Evolutionary conservation across 2,329 filamentous ascomycete species (phyloP).

Genomic region (Epicoccum nigrum): DNA sequence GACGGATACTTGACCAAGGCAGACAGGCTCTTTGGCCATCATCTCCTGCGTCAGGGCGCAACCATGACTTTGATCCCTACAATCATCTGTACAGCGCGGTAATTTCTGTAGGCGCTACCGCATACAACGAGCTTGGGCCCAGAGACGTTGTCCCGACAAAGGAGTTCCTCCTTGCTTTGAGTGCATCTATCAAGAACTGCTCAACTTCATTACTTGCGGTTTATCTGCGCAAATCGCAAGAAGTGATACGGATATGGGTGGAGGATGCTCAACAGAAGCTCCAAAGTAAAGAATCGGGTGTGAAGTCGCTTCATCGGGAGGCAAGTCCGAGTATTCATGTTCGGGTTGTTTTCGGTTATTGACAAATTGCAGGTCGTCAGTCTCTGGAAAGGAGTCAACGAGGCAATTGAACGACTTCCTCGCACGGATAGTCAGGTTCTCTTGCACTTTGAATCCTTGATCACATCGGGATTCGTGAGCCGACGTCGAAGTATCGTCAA

Average conservation of each 20-base stretch:
- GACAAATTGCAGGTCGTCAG: conserved; percentile 38
- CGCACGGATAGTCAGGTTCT: conserved; percentile 63
- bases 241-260: conserved; percentile 68
- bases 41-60: conserved; percentile 42
- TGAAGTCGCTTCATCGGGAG: conserved; percentile 33
- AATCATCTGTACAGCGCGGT: conserved; percentile 69
- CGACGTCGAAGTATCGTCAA: conserved; percentile 58
- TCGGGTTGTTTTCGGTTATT: conserved; percentile 1
- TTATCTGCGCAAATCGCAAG: conserved; percentile 66
- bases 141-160: conserved; percentile 50
- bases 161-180: conserved; percentile 61
- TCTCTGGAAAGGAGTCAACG: conserved; percentile 56
- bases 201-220: conserved; percentile 58
- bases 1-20: conserved; percentile 63
- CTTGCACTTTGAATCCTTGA: conserved; percentile 58
- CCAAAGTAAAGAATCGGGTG: conserved; percentile 26
- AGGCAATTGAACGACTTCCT: conserved; percentile 61
- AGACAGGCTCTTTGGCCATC: conserved; percentile 71
- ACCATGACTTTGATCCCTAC: conserved; percentile 62
- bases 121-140: conserved; percentile 58
- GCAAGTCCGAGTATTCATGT: conserved; percentile 25
- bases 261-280: conserved; percentile 56
- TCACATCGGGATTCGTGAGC: conserved; percentile 61
- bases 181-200: conserved; percentile 48
- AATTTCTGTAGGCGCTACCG: conserved; percentile 57